phyloP scores from a whole-genome alignment of 768 basidiomycete genomes.

The Glaciozyma martinii region DNA sequence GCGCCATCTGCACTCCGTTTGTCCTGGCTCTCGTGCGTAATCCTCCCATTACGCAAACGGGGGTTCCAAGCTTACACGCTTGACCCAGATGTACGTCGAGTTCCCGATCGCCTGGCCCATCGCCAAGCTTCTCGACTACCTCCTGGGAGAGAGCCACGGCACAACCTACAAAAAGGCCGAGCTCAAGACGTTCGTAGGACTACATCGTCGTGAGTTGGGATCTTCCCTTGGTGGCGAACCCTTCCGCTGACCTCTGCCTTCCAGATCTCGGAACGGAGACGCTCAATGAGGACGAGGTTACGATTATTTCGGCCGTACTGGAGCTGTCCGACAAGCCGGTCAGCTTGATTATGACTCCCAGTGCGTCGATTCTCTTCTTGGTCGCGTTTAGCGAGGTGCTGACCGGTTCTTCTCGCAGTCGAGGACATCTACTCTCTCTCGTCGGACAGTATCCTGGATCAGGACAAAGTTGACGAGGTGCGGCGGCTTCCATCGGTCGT shows the following conservation, averaged over 20 bases:
- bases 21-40: constrained; percentile 55
- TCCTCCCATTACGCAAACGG: constrained; percentile 19
- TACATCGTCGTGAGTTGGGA: constrained; percentile 38
- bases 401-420: constrained; percentile 36
- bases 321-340: constrained; percentile 43
- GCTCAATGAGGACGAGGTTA: constrained; percentile 43
- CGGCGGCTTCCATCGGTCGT: constrained; percentile 26
- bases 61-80: neutral
- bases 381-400: no score
- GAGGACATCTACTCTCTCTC: constrained; percentile 78
- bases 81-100: neutral
- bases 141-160: constrained; percentile 74
- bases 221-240: neutral
- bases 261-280: constrained; percentile 39
- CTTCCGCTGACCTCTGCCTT: neutral
- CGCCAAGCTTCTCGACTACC: constrained; percentile 67
- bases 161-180: constrained; percentile 79
- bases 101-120: constrained; percentile 65
- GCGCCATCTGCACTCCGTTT: constrained; percentile 57
- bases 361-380: no score
- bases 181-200: constrained; percentile 72
- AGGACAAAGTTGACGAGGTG: constrained; percentile 69
- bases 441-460: constrained; percentile 67
- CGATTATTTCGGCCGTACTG: constrained; percentile 33
- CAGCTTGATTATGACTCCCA: constrained; percentile 67